Evolutionary conservation across 257 asterid genomes (phyloP).

Genomic region (Solanum appendiculatum): DNA sequence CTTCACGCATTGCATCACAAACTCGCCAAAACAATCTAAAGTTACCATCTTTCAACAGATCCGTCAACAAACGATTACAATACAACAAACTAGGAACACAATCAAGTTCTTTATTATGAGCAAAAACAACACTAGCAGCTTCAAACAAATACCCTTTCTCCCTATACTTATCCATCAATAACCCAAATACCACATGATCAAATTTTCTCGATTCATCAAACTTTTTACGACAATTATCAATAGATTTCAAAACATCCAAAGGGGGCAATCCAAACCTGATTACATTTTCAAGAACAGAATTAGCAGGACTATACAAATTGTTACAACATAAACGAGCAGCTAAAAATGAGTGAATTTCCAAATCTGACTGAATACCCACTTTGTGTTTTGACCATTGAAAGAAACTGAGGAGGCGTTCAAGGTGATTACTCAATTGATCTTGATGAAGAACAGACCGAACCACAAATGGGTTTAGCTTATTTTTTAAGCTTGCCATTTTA

Average conservation of each 20-base stretch:
- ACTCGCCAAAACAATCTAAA: slow-evolving; percentile 14
- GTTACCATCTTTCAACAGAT: not conserved
- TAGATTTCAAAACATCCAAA: not conserved
- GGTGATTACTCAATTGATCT: not conserved
- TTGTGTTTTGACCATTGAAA: slow-evolving; percentile 5
- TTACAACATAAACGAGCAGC: slow-evolving; percentile 3
- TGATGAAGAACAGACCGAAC: not conserved
- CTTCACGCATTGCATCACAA: not conserved
- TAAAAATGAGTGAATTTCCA: not conserved
- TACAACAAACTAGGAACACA: not conserved
- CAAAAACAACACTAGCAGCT: slow-evolving; percentile 1
- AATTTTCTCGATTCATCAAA: not conserved
- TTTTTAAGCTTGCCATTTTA: not conserved
- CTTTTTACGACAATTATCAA: not conserved
- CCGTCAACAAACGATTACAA: slow-evolving; percentile 1
- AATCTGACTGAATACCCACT: slow-evolving; percentile 2
- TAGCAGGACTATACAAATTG: not conserved
- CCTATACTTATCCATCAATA: slow-evolving; percentile 9
- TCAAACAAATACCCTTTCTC: slow-evolving; percentile 1
- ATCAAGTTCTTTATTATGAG: not conserved
- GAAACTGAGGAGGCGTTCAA: slow-evolving; percentile 6
- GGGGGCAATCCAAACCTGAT: not conserved
- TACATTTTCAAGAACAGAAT: not conserved
- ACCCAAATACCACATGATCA: not conserved
- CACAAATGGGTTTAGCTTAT: slow-evolving; percentile 3